Evolutionary conservation across 345 rosid species (phyloP).

Genomic region (Dimocarpus longan): DNA sequence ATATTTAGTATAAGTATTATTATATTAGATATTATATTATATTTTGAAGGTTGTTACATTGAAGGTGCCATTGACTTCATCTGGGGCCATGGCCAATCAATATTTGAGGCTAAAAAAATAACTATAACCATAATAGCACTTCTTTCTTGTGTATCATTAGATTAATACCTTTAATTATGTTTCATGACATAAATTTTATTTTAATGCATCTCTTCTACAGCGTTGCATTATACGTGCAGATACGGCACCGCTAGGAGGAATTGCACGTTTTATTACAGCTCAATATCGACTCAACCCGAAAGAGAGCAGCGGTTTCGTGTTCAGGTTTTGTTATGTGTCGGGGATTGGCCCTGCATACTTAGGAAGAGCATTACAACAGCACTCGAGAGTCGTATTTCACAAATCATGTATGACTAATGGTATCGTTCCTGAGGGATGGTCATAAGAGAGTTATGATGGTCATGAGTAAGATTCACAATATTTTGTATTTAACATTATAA

Average conservation of each 20-base stretch:
- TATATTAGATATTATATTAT: too few relatives aligned
- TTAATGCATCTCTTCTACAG: neutral
- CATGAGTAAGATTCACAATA: slow-evolving; percentile 39
- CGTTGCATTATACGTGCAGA: slow-evolving; percentile 25
- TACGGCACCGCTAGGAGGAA: neutral
- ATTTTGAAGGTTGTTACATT: slow-evolving; percentile 43
- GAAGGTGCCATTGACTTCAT: slow-evolving; percentile 57
- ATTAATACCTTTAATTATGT: too few relatives aligned
- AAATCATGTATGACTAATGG: slow-evolving; percentile 18
- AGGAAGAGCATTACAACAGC: slow-evolving; percentile 44
- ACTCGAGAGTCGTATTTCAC: slow-evolving; percentile 43
- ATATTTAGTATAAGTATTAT: too few relatives aligned
- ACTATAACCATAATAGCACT: too few relatives aligned
- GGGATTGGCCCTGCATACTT: slow-evolving; percentile 35
- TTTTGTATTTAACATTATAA: too few relatives aligned
- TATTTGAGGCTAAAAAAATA: slow-evolving; percentile 32
- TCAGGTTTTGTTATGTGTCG: slow-evolving; percentile 25
- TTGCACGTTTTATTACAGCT: slow-evolving; percentile 42
- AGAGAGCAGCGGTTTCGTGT: slow-evolving; percentile 36
- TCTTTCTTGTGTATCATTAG: too few relatives aligned
- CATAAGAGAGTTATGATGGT: slow-evolving; percentile 29
- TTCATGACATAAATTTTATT: too few relatives aligned
- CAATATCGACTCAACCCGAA: slow-evolving; percentile 29
- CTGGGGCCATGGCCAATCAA: slow-evolving; percentile 50
- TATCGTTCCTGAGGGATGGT: slow-evolving; percentile 48